phyloP scores from a whole-genome alignment of 805 yeast genomes.

The Saccharomyces cerevisiae region DNA sequence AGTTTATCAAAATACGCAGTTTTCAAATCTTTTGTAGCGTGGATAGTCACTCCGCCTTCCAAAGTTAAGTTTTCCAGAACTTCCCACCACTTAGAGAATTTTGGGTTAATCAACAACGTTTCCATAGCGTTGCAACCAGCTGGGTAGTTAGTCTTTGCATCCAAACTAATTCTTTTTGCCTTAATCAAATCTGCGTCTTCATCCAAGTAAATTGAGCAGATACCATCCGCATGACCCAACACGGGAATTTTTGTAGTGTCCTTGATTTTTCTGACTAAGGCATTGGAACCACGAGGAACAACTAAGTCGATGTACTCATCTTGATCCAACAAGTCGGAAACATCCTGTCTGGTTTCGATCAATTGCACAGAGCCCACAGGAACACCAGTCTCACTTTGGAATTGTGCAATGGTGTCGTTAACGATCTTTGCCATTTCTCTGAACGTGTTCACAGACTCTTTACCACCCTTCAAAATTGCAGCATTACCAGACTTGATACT shows the following conservation, averaged over 20 bases:
- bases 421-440: constrained; percentile 70
- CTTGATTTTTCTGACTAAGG: constrained; percentile 79
- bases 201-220: constrained; percentile 82
- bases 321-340: constrained; percentile 71
- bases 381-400: constrained; percentile 48
- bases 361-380: constrained; percentile 80
- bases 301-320: constrained; percentile 90
- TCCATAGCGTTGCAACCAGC: constrained; percentile 99
- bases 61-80: constrained; percentile 42
- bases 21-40: constrained; percentile 48
- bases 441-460: constrained; percentile 82
- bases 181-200: constrained; percentile 65
- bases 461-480: constrained; percentile 95
- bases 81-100: constrained; percentile 30
- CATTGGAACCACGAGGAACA: constrained; percentile 96
- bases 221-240: constrained; percentile 97
- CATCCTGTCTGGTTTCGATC: constrained; percentile 83
- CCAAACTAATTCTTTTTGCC: constrained; percentile 70
- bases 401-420: constrained; percentile 41
- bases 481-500: constrained; percentile 96
- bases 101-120: constrained; percentile 53
- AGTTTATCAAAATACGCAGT: constrained; percentile 21
- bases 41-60: constrained; percentile 60
- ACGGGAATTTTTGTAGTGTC: constrained; percentile 89
- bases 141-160: constrained; percentile 91